Evolutionary conservation across 2,329 filamentous ascomycete genomes (phyloP).

Genomic region (Fusarium transvaalense): DNA sequence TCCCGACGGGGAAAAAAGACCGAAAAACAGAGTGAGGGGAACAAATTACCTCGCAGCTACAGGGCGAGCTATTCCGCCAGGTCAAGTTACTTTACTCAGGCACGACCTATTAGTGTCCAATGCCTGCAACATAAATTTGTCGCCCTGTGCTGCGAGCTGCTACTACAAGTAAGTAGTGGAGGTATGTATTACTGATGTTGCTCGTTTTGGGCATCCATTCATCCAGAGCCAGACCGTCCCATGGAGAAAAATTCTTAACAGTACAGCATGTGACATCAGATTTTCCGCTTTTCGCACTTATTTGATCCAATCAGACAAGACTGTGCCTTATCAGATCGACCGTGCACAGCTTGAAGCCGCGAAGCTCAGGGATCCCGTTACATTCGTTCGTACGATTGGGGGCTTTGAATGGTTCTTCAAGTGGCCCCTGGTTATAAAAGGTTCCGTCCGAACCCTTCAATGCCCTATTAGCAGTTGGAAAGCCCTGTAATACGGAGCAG

Average conservation of each 20-base stretch:
- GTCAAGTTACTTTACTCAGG: neutral
- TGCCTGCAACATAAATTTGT: conserved; percentile 30
- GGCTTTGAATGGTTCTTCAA: conserved; percentile 11
- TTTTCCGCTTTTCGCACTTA: conserved; percentile 8
- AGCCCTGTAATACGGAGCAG: conserved; percentile 22
- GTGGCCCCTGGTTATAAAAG: conserved; percentile 10
- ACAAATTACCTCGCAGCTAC: conserved; percentile 38
- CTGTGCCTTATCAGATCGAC: conserved; percentile 45
- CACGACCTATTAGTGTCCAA: conserved; percentile 21
- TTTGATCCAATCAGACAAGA: conserved; percentile 20
- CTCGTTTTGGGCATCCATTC: conserved; percentile 17
- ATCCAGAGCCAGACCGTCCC: neutral
- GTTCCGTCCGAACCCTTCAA: conserved; percentile 16
- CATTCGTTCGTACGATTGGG: conserved; percentile 17
- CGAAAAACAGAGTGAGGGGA: conserved; percentile 2
- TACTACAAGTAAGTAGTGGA: neutral
- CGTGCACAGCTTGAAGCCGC: conserved; percentile 29
- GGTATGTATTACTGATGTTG: conserved; percentile 28
- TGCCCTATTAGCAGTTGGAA: conserved; percentile 4
- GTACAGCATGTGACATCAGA: conserved; percentile 48
- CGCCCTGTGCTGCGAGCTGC: conserved; percentile 41
- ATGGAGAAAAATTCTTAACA: conserved; percentile 46
- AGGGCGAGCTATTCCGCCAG: conserved; percentile 34
- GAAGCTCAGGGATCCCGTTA: conserved; percentile 18
- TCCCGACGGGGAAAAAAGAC: neutral